Evolutionary conservation across 352 stramenopile species (phyloP), one percentile per base, ranked within the genome.

Genomic region (Phytophthora pluvialis): DNA sequence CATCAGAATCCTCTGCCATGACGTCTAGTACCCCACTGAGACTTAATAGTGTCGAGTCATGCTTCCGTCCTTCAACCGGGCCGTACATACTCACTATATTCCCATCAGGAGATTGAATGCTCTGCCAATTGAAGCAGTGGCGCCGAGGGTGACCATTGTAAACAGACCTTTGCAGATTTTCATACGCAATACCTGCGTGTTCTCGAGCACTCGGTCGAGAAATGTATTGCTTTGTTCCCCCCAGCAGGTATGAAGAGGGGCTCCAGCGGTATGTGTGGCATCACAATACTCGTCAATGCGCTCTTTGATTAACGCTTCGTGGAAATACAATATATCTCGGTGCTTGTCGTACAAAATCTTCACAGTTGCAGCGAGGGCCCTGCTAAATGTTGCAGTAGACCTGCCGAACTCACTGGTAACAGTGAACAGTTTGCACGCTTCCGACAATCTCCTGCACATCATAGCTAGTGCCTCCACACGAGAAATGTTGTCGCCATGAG

Each of bases 111-210:
- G 36, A 2, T n/a, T 42, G 36, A 11, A 42, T 11, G 36, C 12
- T 42, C 36, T 42, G 36, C 13, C 36, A 42, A n/a, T 46, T 56
- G 21, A 56, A 56, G 12, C 48, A 56, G 12, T 56, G 48, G 1
- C 33, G n/a, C 1, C 33, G 3, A 7, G 48, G 35, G 13, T 56
- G 48, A 0, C 16, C 48, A 10, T 56, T 56, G 11, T 26, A 56
- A 3, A 56, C 33, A 1, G 33, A 44, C 0, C 48, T 5, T 9
- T 56, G 48, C 18, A 56, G 11, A 28, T 56, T 56, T 36, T 56
- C 35, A 12, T 46, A 5, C 8, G 2, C 1, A 12, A 26, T 46
- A 10, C 0, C 10, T 25, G 32, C 7, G 11, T 44, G 43, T 13
- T 56, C 48, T 13, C 35, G 10, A 25, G 48, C 48, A 36, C 48